Percentiles rank a stretch among this genome's conserved stretches.
These are phyloP conservation scores for Ajuga chamaepitys DNA, from an alignment of 257 asterid genomes.

Conservation along the genomic window DNA sequence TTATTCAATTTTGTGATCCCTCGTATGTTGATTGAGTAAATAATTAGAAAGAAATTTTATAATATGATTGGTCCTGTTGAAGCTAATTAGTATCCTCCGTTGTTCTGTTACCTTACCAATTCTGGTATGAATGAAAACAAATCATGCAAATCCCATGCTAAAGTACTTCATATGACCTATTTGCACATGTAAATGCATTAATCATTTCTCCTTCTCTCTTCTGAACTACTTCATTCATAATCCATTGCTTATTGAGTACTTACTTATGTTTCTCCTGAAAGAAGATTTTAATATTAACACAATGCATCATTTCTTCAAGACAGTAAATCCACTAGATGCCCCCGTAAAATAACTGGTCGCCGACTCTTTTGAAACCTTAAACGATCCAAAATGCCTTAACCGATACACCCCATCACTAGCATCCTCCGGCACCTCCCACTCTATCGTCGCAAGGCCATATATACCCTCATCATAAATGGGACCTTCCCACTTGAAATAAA, in stretches of 20 bases:
- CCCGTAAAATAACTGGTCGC: conserved; percentile 36
- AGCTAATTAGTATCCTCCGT: no score
- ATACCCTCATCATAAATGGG: conserved; percentile 2
- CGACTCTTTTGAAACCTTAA: conserved; percentile 25
- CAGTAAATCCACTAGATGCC: conserved; percentile 40
- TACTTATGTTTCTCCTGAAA: not conserved
- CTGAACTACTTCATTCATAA: no score
- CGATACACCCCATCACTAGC: conserved; percentile 31
- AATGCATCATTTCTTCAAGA: not conserved
- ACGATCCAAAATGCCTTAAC: conserved; percentile 44
- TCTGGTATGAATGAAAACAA: no score
- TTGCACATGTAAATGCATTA: no score
- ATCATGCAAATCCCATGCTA: no score
- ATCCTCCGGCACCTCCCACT: conserved; percentile 48
- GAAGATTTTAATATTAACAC: not conserved
- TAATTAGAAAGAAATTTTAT: no score
- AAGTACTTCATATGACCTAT: no score
- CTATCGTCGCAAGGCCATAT: conserved; percentile 40
- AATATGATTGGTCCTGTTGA: no score
- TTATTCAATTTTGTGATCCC: no score
- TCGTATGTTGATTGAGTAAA: no score
- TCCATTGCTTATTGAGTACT: not conserved
- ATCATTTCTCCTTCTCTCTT: no score
- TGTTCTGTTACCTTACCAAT: no score
- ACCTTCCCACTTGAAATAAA: conserved; percentile 41